Evolutionary conservation across 2,329 filamentous ascomycete species (phyloP).

Genomic region (Polychaeton citri): DNA sequence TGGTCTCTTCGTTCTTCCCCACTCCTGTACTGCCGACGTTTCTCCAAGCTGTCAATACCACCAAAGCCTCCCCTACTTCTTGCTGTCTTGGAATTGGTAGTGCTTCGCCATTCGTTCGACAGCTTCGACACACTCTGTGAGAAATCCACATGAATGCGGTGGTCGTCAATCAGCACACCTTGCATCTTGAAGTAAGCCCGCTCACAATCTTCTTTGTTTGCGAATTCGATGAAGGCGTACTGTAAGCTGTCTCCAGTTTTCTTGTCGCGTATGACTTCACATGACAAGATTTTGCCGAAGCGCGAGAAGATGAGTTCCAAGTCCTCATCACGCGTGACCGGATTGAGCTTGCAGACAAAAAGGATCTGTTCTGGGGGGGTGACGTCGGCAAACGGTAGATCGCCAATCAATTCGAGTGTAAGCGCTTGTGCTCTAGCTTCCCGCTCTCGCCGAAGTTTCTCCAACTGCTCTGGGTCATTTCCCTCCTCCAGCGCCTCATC

Average conservation of each 20-base stretch:
- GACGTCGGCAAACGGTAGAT: conserved; percentile 92
- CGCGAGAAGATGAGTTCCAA: conserved; percentile 92
- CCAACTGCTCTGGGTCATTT: conserved; percentile 65
- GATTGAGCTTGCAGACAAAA: conserved; percentile 97
- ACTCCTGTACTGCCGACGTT: conserved; percentile 70
- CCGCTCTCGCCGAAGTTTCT: conserved; percentile 68
- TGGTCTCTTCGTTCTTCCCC: conserved; percentile 27
- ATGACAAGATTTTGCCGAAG: conserved; percentile 88
- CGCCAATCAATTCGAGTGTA: conserved; percentile 94
- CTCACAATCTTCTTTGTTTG: conserved; percentile 84
- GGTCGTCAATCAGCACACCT: conserved; percentile 88
- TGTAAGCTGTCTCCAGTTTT: conserved; percentile 90
- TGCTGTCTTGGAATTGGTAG: conserved; percentile 68
- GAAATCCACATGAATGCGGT: conserved; percentile 96
- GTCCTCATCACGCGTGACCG: conserved; percentile 88
- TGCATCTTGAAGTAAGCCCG: conserved; percentile 99
- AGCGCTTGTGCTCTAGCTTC: conserved; percentile 89
- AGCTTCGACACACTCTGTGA: conserved; percentile 84
- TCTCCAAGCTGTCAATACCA: conserved; percentile 76
- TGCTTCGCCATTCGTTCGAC: conserved; percentile 77
- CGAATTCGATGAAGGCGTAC: conserved; percentile 96
- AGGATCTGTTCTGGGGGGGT: conserved; percentile 94
- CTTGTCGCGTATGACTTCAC: conserved; percentile 88
- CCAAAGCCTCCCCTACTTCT: conserved; percentile 68
- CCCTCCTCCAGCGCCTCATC: conserved; percentile 71